Evolutionary conservation across 805 yeast genomes (phyloP).

Genomic region (Candida loeiensis): DNA sequence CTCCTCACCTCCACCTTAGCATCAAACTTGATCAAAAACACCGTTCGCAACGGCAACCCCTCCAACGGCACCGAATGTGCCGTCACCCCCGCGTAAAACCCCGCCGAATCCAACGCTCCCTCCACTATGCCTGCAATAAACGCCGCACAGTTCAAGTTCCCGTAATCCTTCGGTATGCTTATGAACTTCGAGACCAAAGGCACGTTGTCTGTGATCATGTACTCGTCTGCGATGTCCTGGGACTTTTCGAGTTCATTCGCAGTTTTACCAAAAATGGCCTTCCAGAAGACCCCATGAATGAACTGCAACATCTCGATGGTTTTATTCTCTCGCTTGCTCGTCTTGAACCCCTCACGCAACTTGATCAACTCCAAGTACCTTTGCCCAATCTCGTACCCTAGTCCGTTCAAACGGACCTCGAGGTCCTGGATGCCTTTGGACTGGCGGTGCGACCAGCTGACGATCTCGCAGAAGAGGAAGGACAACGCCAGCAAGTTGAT

Average conservation of each 20-base stretch:
- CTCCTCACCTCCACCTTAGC: constrained; percentile 55
- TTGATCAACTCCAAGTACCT: constrained; percentile 66
- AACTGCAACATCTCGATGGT: constrained; percentile 69
- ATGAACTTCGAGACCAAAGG: constrained; percentile 73
- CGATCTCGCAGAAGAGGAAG: constrained; percentile 66
- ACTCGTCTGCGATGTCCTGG: constrained; percentile 63
- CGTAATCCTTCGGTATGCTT: constrained; percentile 75
- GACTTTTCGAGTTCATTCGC: constrained; percentile 76
- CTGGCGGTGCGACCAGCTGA: constrained; percentile 58
- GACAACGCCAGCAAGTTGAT: constrained; percentile 66
- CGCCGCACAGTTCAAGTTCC: constrained; percentile 75
- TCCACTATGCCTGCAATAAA: constrained; percentile 83
- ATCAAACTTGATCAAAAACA: constrained; percentile 71
- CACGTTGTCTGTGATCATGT: constrained; percentile 73
- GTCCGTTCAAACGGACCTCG: constrained; percentile 53
- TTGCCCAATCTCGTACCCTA: constrained; percentile 78
- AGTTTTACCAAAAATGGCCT: constrained; percentile 61
- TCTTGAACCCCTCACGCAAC: constrained; percentile 57
- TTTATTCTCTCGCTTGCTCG: constrained; percentile 62
- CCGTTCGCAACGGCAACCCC: constrained; percentile 61
- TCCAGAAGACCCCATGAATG: constrained; percentile 73
- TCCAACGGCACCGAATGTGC: constrained; percentile 74
- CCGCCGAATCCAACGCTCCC: constrained; percentile 71
- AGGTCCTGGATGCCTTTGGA: constrained; percentile 66
- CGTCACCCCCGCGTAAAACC: constrained; percentile 72